Evolutionary conservation across 2,329 filamentous ascomycete genomes (phyloP).

Genomic region (Diaporthe citriasiana): DNA sequence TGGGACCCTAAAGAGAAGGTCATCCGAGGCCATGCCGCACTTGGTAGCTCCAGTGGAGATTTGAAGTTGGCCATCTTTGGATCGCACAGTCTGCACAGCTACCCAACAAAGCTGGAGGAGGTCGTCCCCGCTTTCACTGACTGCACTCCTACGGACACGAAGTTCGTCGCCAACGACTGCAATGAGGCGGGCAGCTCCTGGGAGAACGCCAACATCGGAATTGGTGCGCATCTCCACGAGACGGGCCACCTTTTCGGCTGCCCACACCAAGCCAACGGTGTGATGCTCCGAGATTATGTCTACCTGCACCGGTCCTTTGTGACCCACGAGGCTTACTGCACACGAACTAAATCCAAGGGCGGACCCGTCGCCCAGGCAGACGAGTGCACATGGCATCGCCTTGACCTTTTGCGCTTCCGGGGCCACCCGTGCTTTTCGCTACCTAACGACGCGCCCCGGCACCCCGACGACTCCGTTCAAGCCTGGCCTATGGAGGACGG

Average conservation of each 20-base stretch:
- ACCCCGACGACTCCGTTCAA: constrained; percentile 82
- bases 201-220: constrained; percentile 95
- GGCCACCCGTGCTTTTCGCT: constrained; percentile 91
- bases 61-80: constrained; percentile 91
- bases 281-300: constrained; percentile 93
- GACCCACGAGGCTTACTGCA: constrained; percentile 86
- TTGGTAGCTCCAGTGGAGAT: constrained; percentile 81
- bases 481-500: constrained; percentile 87
- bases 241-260: constrained; percentile 92
- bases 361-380: constrained; percentile 81
- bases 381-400: constrained; percentile 91
- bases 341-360: constrained; percentile 86
- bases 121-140: constrained; percentile 90
- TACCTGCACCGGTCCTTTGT: constrained; percentile 87
- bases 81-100: constrained; percentile 91
- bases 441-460: constrained; percentile 77
- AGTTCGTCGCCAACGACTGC: constrained; percentile 85
- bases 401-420: constrained; percentile 90
- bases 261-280: constrained; percentile 88
- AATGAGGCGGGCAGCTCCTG: constrained; percentile 91
- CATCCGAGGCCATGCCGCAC: constrained; percentile 84
- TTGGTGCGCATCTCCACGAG: constrained; percentile 93
- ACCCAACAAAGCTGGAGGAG: constrained; percentile 90
- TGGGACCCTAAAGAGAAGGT: constrained; percentile 82
- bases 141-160: constrained; percentile 88